Percentiles rank a stretch among this genome's conserved stretches.
phyloP scores from a whole-genome alignment of 345 rosid species.

The Lenwebbia sp. region DNA sequence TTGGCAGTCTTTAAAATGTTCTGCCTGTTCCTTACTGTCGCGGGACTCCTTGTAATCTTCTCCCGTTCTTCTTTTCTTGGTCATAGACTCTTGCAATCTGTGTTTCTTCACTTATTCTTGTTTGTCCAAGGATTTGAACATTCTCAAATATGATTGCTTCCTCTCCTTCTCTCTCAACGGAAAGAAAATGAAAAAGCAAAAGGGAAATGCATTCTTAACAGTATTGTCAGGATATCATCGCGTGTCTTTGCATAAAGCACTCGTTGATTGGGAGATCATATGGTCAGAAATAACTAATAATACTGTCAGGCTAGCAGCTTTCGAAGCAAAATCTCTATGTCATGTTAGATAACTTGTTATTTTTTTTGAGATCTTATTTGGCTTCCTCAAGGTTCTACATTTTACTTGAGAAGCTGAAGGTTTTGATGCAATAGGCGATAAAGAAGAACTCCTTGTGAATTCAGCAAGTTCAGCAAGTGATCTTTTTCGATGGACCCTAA shows the following conservation, averaged over 20 bases:
- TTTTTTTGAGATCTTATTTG: background rate
- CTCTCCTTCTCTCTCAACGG: background rate
- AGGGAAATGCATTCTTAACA: no score
- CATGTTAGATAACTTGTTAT: background rate
- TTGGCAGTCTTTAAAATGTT: background rate
- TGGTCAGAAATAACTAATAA: no score
- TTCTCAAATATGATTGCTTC: background rate
- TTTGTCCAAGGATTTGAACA: background rate
- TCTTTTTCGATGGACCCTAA: background rate
- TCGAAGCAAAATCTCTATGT: background rate
- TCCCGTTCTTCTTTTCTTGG: no score
- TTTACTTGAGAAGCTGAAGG: background rate
- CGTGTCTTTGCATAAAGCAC: no score
- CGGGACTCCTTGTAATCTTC: background rate
- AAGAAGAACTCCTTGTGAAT: background rate
- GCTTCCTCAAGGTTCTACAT: background rate
- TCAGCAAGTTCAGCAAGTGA: background rate
- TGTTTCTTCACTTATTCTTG: background rate
- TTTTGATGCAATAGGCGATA: background rate
- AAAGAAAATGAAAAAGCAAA: background rate
- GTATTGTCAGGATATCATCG: no score
- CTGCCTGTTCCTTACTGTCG: background rate
- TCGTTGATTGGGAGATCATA: no score
- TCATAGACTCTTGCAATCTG: background rate
- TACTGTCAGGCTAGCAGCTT: no score